Conservation (phyloP, 1,139 yeast species). For the Sugiyamaella grinbergsii region DNA sequence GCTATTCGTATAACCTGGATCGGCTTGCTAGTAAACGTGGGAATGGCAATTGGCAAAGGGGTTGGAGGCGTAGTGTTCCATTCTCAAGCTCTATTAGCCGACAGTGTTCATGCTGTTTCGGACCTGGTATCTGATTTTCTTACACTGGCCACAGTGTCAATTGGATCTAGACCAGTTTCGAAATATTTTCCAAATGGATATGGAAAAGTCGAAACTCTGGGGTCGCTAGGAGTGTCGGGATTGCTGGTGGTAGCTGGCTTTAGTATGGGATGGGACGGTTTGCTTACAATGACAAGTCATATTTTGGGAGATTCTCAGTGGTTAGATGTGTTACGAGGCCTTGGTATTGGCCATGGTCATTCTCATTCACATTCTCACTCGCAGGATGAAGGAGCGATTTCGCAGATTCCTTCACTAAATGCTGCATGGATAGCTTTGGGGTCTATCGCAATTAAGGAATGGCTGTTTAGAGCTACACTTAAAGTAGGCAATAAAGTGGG, state of each 20-base stretch:
- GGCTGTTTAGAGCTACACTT: constrained; percentile 80
- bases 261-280: constrained; percentile 87
- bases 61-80: constrained; percentile 89
- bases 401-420: constrained; percentile 63
- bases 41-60: constrained; percentile 84
- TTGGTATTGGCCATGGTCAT: constrained; percentile 33
- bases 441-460: constrained; percentile 81
- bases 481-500: constrained; percentile 73
- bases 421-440: constrained; percentile 97
- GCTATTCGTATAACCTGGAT: constrained; percentile 93
- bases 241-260: constrained; percentile 84
- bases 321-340: constrained; percentile 23
- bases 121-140: constrained; percentile 88
- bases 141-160: constrained; percentile 85
- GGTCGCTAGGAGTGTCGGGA: constrained; percentile 83
- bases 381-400: constrained; percentile 31
- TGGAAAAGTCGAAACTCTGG: constrained; percentile 90
- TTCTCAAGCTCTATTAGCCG: constrained; percentile 92
- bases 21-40: constrained; percentile 79
- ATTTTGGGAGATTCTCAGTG: constrained; percentile 30
- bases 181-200: constrained; percentile 78
- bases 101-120: constrained; percentile 87
- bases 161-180: constrained; percentile 68
- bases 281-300: constrained; percentile 63
- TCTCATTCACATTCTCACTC: constrained; percentile 50